phyloP scores from a whole-genome alignment of 2,329 filamentous ascomycete species.

The Akanthomyces lecanii region DNA sequence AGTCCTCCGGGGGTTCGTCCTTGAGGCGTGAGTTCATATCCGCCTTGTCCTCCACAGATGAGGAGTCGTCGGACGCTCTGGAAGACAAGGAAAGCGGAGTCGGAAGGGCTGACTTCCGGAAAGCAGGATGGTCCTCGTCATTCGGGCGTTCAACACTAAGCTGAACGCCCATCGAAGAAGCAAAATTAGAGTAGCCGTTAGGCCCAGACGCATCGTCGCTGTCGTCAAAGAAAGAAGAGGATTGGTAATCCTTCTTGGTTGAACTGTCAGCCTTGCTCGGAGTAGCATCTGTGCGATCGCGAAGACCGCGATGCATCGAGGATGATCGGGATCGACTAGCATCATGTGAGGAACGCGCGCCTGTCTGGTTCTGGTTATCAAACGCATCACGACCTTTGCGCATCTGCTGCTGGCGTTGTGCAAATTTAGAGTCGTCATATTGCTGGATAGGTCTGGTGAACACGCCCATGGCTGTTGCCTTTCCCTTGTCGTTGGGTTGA shows the following conservation, averaged over 20 bases:
- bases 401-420: constrained; percentile 76
- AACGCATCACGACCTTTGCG: constrained; percentile 62
- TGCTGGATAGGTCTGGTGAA: constrained; percentile 67
- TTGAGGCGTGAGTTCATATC: constrained; percentile 14
- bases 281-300: constrained; percentile 31
- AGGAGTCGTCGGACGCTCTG: constrained; percentile 29
- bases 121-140: constrained; percentile 52
- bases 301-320: constrained; percentile 34
- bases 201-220: constrained; percentile 35
- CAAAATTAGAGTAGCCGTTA: constrained; percentile 10
- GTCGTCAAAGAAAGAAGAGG: constrained; percentile 42
- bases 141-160: constrained; percentile 43
- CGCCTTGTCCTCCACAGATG: constrained; percentile 25
- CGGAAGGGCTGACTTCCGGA: constrained; percentile 43
- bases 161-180: constrained; percentile 11
- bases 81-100: constrained; percentile 38
- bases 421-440: constrained; percentile 82
- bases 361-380: constrained; percentile 45
- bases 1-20: constrained; percentile 49
- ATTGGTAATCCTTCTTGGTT: constrained; percentile 30
- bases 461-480: constrained; percentile 65
- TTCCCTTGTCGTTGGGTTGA: constrained; percentile 72
- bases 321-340: constrained; percentile 46
- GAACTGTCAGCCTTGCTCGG: constrained; percentile 25
- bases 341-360: constrained; percentile 32